These are phyloP conservation scores for Amoeboaphelidium occidentale DNA, from an alignment of 371 early-diverging fungal genomes.

Conservation along the genomic window DNA sequence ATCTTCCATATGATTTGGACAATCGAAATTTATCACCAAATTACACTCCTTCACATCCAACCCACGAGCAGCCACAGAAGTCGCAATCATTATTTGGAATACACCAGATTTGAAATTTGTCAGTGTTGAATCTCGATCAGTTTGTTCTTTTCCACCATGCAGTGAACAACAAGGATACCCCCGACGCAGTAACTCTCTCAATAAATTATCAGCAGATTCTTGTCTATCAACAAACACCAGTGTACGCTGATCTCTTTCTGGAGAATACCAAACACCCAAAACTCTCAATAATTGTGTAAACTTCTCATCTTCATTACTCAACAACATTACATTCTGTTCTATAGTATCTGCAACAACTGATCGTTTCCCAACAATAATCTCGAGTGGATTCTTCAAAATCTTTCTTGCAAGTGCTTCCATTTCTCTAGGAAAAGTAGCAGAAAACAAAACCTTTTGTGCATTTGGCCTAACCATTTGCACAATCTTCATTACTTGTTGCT, in stretches of 20 bases:
- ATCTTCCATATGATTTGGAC: slow-evolving; percentile 95
- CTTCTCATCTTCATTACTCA: slow-evolving; percentile 41
- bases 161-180: slow-evolving; percentile 78
- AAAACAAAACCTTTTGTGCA: slow-evolving; percentile 77
- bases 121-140: slow-evolving; percentile 78
- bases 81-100: slow-evolving; percentile 78
- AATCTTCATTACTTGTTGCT: slow-evolving; percentile 91
- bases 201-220: slow-evolving; percentile 70
- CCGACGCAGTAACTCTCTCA: slow-evolving; percentile 53
- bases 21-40: slow-evolving; percentile 91
- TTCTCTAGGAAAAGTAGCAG: slow-evolving; percentile 88
- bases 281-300: slow-evolving; percentile 68
- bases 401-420: slow-evolving; percentile 93
- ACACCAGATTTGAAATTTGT: slow-evolving; percentile 73
- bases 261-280: slow-evolving; percentile 46
- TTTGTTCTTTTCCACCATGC: slow-evolving; percentile 93
- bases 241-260: slow-evolving; percentile 28
- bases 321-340: slow-evolving; percentile 64
- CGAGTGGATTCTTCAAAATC: slow-evolving; percentile 59
- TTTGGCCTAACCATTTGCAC: slow-evolving; percentile 83
- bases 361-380: slow-evolving; percentile 82
- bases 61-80: slow-evolving; percentile 98
- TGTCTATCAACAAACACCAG: slow-evolving; percentile 90
- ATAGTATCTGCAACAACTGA: slow-evolving; percentile 71
- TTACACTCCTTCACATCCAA: slow-evolving; percentile 91